These are phyloP conservation scores for Cenchrus americanus DNA, from an alignment of 176 grass and related monocot genomes.

Conservation along the genomic window DNA sequence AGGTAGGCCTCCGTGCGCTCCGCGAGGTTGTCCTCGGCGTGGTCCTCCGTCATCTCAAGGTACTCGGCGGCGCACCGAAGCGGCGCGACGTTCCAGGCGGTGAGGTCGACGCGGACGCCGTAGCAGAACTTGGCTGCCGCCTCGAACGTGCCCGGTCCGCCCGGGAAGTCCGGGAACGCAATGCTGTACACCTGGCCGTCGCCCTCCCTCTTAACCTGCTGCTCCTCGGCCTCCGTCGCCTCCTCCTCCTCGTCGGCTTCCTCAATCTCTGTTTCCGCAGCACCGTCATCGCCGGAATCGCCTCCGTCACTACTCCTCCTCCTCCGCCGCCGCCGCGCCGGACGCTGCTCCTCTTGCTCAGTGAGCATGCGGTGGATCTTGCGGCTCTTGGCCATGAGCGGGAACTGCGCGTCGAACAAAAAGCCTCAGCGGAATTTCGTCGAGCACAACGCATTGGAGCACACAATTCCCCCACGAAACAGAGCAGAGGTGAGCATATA, in stretches of 20 bases:
- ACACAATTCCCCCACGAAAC: neutral
- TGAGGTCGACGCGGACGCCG: slow-evolving; percentile 85
- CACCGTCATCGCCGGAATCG: slow-evolving; percentile 18
- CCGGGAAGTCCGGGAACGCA: slow-evolving; percentile 68
- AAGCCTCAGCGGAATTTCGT: slow-evolving; percentile 56
- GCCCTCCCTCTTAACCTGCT: slow-evolving; percentile 20
- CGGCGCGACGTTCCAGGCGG: slow-evolving; percentile 72
- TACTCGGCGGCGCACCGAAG: slow-evolving; percentile 86
- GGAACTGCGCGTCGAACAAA: slow-evolving; percentile 58
- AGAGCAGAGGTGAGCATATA: slow-evolving; percentile 36
- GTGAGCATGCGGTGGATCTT: slow-evolving; percentile 76
- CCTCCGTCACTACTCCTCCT: neutral
- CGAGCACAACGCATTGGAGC: slow-evolving; percentile 43
- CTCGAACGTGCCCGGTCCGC: slow-evolving; percentile 82
- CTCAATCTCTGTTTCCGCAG: slow-evolving; percentile 51
- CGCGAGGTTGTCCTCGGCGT: slow-evolving; percentile 76
- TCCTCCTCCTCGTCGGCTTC: slow-evolving; percentile 44
- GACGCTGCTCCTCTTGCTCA: slow-evolving; percentile 56
- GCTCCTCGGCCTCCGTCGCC: neutral
- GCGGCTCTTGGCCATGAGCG: slow-evolving; percentile 84
- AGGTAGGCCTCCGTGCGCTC: slow-evolving; percentile 66
- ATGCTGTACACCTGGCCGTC: slow-evolving; percentile 51
- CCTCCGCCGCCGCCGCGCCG: neutral
- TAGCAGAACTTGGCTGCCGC: slow-evolving; percentile 84
- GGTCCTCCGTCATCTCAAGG: slow-evolving; percentile 88